Conservation (phyloP, 2,329 filamentous ascomycete species). For the Fusarium pseudoanthophilum region DNA sequence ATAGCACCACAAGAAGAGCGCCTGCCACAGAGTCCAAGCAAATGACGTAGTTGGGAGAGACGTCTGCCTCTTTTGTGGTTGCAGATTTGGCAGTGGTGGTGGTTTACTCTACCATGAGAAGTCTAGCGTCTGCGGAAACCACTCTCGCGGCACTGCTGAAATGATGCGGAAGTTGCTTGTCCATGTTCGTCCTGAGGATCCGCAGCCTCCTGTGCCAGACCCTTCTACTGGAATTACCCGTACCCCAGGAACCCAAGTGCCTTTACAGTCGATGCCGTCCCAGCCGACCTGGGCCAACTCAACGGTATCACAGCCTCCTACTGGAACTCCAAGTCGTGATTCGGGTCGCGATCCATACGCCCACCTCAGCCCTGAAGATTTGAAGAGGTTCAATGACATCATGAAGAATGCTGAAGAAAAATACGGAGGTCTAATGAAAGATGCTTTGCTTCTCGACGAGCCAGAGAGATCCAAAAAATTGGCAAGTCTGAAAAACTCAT, state of each 20-base stretch:
- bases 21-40: slow-evolving; percentile 37
- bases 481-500: slow-evolving; percentile 61
- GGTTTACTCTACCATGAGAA: slow-evolving; percentile 59
- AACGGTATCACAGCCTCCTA: not conserved
- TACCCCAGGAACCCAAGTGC: not conserved
- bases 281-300: slow-evolving; percentile 8
- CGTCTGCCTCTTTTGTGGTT: slow-evolving; percentile 58
- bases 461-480: slow-evolving; percentile 49
- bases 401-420: slow-evolving; percentile 47
- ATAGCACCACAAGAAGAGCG: slow-evolving; percentile 46
- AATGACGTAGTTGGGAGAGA: slow-evolving; percentile 44
- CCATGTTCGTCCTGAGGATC: slow-evolving; percentile 7
- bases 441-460: slow-evolving; percentile 53
- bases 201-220: not conserved
- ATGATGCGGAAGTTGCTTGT: slow-evolving; percentile 25
- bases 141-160: slow-evolving; percentile 36
- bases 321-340: slow-evolving; percentile 44
- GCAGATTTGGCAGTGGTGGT: slow-evolving; percentile 54
- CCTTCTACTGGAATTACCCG: not conserved
- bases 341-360: slow-evolving; percentile 57
- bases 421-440: slow-evolving; percentile 56
- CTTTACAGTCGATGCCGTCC: not conserved
- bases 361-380: slow-evolving; percentile 52
- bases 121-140: slow-evolving; percentile 59
- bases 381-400: slow-evolving; percentile 41